phyloP scores from a whole-genome alignment of 768 basidiomycete species.

The Trametes cingulata region DNA sequence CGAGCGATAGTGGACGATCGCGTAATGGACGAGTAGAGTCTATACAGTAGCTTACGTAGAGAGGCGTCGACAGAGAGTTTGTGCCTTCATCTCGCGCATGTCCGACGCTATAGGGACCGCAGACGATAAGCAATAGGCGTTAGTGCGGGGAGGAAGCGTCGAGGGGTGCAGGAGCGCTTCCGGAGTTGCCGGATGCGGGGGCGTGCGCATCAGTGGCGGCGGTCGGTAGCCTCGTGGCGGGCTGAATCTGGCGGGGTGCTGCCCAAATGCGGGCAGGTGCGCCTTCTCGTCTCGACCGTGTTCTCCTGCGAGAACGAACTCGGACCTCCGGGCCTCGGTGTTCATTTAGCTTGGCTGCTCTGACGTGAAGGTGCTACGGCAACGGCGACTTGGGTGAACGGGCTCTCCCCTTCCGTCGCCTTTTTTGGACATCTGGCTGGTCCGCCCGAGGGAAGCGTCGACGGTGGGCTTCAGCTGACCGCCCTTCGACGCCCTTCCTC shows the following conservation, averaged over 20 bases:
- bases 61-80: no score
- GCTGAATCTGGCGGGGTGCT: neutral
- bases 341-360: neutral
- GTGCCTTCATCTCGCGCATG: no score
- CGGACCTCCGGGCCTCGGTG: slow-evolving; percentile 7
- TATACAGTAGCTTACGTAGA: no score
- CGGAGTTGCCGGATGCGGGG: neutral
- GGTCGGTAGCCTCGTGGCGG: slow-evolving; percentile 17
- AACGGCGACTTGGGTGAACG: slow-evolving; percentile 7
- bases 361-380: slow-evolving; percentile 14
- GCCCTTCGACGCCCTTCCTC: neutral
- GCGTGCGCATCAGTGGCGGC: slow-evolving; percentile 2
- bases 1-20: neutral
- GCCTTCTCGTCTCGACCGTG: neutral
- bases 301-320: neutral
- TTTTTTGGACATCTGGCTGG: slow-evolving; percentile 2
- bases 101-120: no score
- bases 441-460: slow-evolving; percentile 1
- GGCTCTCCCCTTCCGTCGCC: neutral
- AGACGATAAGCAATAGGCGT: no score
- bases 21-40: no score
- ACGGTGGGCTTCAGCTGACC: slow-evolving; percentile 7
- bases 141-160: no score
- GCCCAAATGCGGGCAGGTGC: neutral
- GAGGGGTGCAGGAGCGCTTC: no score